phyloP scores from a whole-genome alignment of 768 basidiomycete genomes.

The Calocera cornea region DNA sequence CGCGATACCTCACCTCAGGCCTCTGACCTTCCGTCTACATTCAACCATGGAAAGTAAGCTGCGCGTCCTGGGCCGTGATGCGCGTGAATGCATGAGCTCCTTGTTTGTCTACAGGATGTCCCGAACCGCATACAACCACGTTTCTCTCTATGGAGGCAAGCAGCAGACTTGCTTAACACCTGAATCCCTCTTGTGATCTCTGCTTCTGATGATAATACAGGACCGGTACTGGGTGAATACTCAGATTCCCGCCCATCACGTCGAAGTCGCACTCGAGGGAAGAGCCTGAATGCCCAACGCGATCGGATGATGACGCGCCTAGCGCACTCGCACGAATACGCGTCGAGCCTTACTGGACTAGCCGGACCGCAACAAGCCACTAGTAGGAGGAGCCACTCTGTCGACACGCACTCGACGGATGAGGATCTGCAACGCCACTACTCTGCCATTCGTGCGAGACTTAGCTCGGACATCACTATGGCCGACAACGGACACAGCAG shows the following conservation, averaged over 20 bases:
- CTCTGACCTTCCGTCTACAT: background rate
- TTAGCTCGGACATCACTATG: background rate
- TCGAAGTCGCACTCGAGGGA: background rate
- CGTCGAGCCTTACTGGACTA: background rate
- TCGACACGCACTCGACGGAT: background rate
- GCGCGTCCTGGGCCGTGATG: background rate
- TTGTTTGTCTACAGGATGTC: background rate
- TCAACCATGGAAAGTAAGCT: slow-evolving; percentile 1
- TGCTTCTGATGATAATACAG: background rate
- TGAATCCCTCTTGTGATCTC: background rate
- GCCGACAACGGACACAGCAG: background rate
- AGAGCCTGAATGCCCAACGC: background rate
- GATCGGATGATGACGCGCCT: background rate
- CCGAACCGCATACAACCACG: background rate
- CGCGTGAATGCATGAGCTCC: background rate
- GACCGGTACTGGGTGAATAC: background rate
- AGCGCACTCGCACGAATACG: background rate
- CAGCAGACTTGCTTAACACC: background rate
- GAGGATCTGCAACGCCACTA: background rate
- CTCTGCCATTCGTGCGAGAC: background rate
- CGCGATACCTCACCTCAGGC: background rate
- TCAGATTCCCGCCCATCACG: background rate
- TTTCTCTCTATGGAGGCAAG: background rate
- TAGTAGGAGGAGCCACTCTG: background rate
- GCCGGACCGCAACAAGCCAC: background rate